Evolutionary conservation across 192 early-diverging fungal genomes (phyloP), one percentile per base, ranked within the genome.

Genomic region (Backusella tuberculispora): DNA sequence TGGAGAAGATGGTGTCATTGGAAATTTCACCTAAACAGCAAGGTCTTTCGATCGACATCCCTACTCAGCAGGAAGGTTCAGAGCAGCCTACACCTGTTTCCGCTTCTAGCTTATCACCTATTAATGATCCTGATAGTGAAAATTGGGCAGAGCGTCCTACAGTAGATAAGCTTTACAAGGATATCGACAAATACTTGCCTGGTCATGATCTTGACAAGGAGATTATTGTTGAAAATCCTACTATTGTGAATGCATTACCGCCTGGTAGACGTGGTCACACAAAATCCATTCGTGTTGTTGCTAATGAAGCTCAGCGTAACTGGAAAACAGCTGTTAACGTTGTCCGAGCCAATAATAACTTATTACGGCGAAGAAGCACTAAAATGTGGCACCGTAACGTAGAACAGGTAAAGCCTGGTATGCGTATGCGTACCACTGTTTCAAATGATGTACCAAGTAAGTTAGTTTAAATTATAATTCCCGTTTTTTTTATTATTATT

Each of bases 141-240:
- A 83, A 82, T 17, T 88, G 85, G 87, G 80, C 80, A 7, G 84
- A 84, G 34, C 84, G 92, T 17, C 93, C 93, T 8, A 87, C 91
- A 0, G 78, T 89, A 3, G 91, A 92, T 37, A 85, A 86, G 45
- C 85, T 94, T 63, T 85, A 84, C 26, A 85, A 91, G 56, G 85
- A 93, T 69, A 81, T 93, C 65, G 91, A 91, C 46, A 81, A 87
- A 73, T 94, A 89, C 73, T 90, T 94, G 73, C 92, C 91, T 29
- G 87, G 83, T n/a, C 90, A 93, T 53, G 91, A 94, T 70, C 76
- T 94, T 56, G 93, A 94, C 72, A 83, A 85, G 56, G 89, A 86
- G n/a, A 91, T 93, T 64, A 83, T 90, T 17, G 88, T 72, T 47
- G 66, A 74, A 7, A 78, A 24, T 67, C 79, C 14, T 70, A 64